A percentile compares a stretch with the other conserved stretches of the same genome.
Evolutionary conservation across 805 yeast species (phyloP).

Genomic region (Ogataea sp.): DNA sequence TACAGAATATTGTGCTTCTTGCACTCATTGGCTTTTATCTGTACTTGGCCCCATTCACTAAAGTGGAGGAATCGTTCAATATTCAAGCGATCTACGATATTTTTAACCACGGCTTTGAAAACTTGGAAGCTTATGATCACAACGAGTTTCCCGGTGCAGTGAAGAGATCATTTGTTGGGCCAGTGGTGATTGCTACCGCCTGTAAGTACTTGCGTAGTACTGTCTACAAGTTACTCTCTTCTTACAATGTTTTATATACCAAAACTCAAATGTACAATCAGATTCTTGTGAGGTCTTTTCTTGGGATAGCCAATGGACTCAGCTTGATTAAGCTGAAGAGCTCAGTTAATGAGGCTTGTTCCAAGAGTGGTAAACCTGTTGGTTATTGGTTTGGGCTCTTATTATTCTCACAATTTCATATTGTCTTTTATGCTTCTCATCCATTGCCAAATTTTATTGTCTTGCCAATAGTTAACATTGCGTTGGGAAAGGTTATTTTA

Average conservation of each 20-base stretch:
- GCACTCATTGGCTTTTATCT: conserved; percentile 41
- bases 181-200: conserved; percentile 46
- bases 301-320: conserved; percentile 56
- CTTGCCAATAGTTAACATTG: conserved; percentile 59
- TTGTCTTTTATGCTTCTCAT: conserved; percentile 72
- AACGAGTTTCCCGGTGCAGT: conserved; percentile 78
- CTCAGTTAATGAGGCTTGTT: conserved; percentile 20
- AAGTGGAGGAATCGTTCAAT: conserved; percentile 91
- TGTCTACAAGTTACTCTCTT: conserved; percentile 32
- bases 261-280: conserved; percentile 44
- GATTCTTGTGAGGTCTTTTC: conserved; percentile 43
- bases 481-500: conserved; percentile 39
- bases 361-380: conserved; percentile 13
- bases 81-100: conserved; percentile 86
- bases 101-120: conserved; percentile 48
- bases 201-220: too few species aligned
- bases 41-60: conserved; percentile 67
- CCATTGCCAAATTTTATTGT: conserved; percentile 85
- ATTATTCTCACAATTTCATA: conserved; percentile 65
- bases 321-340: conserved; percentile 45
- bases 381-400: conserved; percentile 57
- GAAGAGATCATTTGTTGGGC: conserved; percentile 77
- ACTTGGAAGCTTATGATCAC: conserved; percentile 58
- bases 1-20: conserved; percentile 27
- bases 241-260: conserved; percentile 4